Percentiles rank a stretch among this genome's conserved stretches.
These are phyloP conservation scores for Blastomyces emzantsi DNA, from an alignment of 2,329 filamentous ascomycete genomes.

Conservation along the genomic window DNA sequence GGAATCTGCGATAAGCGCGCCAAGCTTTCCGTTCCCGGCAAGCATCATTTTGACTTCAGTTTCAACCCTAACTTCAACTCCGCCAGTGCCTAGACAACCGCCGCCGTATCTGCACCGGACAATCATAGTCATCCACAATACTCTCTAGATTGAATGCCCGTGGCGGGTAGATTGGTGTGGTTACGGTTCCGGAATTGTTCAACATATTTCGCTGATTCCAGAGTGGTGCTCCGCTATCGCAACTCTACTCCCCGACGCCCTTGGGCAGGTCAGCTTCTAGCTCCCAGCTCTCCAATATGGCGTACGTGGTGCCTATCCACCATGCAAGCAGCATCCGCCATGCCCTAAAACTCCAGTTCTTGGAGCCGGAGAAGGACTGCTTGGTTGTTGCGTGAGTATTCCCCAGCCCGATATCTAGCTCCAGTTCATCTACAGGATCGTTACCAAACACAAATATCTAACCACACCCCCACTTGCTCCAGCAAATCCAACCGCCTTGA, in stretches of 20 bases:
- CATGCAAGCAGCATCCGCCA: constrained; percentile 83
- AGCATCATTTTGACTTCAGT: not conserved
- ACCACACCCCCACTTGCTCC: constrained; percentile 28
- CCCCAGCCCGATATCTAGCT: not conserved
- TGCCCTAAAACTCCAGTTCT: constrained; percentile 70
- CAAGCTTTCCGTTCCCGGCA: not conserved
- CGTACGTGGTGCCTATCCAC: constrained; percentile 91
- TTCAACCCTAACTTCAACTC: not conserved
- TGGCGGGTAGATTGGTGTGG: not conserved
- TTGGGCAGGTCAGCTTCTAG: not conserved
- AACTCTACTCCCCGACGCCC: not conserved
- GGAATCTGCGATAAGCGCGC: not conserved
- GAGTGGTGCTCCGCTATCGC: not conserved
- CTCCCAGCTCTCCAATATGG: constrained; percentile 51
- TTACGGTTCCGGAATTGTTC: not conserved
- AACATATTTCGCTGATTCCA: not conserved
- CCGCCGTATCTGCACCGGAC: not conserved
- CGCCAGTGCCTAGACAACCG: not conserved
- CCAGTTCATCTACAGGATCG: not conserved
- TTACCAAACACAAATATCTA: not conserved
- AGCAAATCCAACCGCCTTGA: constrained; percentile 81
- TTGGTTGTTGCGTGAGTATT: constrained; percentile 73
- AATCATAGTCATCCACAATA: not conserved
- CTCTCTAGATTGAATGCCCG: not conserved
- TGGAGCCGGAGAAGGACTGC: constrained; percentile 66